phyloP scores from a whole-genome alignment of 306 rosid species.

The Lathyrus tuberosus region DNA sequence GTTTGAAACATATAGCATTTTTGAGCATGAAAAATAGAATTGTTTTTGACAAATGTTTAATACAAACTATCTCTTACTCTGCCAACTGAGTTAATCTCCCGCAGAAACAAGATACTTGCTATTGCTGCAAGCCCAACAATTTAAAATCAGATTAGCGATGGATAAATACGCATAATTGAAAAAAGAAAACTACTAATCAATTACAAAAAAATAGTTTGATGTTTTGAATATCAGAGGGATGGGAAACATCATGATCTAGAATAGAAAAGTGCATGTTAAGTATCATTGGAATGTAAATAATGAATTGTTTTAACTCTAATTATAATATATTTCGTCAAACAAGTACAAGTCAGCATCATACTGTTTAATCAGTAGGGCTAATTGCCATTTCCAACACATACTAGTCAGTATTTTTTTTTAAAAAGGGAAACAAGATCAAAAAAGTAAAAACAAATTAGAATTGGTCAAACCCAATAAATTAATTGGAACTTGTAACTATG shows the following conservation, averaged over 20 bases:
- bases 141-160: conserved; percentile 27
- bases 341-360: conserved; percentile 22
- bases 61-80: conserved; percentile 56
- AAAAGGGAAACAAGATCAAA: background rate
- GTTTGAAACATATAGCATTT: conserved; percentile 29
- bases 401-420: background rate
- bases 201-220: background rate
- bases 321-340: background rate
- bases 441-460: background rate
- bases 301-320: background rate
- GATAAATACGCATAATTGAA: conserved; percentile 14
- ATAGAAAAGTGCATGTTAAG: background rate
- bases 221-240: conserved; percentile 15
- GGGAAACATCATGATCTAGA: conserved; percentile 14
- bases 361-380: background rate
- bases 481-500: background rate
- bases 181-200: conserved; percentile 13
- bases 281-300: conserved; percentile 10
- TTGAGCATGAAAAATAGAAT: conserved; percentile 1
- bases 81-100: conserved; percentile 53
- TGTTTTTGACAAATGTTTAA: conserved; percentile 8
- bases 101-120: conserved; percentile 65
- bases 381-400: background rate
- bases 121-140: conserved; percentile 64
- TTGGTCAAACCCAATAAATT: background rate